Evolutionary conservation across 2,329 filamentous ascomycete species (phyloP).

Genomic region (Claviceps pusilla): DNA sequence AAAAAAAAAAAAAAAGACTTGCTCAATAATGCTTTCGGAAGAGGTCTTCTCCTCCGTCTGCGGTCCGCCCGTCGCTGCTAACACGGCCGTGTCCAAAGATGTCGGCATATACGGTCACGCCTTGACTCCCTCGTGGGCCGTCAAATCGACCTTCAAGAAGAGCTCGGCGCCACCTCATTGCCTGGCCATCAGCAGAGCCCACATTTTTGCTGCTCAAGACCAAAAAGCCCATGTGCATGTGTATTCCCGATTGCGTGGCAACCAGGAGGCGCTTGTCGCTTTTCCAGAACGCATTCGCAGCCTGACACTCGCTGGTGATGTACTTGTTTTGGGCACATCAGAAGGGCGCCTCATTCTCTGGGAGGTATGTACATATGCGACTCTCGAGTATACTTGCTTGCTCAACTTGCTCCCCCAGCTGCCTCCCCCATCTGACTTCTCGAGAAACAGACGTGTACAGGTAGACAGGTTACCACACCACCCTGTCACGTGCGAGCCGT

Average conservation of each 20-base stretch:
- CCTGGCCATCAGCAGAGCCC: conserved; percentile 63
- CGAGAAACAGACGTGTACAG: conserved; percentile 48
- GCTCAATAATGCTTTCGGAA: conserved; percentile 38
- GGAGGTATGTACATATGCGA: conserved; percentile 49
- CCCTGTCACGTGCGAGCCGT: conserved; percentile 69
- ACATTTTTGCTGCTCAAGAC: conserved; percentile 81
- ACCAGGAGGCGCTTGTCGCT: conserved; percentile 75
- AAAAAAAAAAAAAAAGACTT: neutral
- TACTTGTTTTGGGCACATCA: conserved; percentile 66
- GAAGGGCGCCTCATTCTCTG: conserved; percentile 79
- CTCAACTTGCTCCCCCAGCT: no score
- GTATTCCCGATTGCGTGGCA: conserved; percentile 69
- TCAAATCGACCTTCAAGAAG: conserved; percentile 77
- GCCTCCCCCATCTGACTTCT: conserved; percentile 2
- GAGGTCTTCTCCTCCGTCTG: conserved; percentile 44
- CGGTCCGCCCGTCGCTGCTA: conserved; percentile 42
- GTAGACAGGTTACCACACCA: conserved; percentile 59
- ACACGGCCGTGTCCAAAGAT: conserved; percentile 56
- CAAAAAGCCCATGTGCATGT: conserved; percentile 90
- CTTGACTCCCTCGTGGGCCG: conserved; percentile 60
- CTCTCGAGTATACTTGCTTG: neutral
- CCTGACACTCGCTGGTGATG: conserved; percentile 54
- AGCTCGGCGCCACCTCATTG: conserved; percentile 67
- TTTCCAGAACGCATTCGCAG: conserved; percentile 79
- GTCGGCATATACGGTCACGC: conserved; percentile 78